A percentile compares a stretch with the other conserved stretches of the same genome.
These are phyloP conservation scores for Stylosanthes scabra DNA, from an alignment of 331 rosid genomes.

Conservation along the genomic window DNA sequence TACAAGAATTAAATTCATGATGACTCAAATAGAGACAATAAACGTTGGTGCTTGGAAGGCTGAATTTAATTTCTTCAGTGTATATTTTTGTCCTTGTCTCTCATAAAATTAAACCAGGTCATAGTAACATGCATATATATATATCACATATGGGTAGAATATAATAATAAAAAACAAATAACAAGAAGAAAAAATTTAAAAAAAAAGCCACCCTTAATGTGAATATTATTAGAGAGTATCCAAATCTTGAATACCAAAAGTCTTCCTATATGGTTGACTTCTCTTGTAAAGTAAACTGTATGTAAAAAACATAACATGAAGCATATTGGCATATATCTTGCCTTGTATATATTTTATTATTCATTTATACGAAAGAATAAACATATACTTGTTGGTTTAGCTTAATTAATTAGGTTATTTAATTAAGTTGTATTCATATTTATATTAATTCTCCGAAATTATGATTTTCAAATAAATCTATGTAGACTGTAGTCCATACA, in stretches of 20 bases:
- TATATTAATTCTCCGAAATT: too few species aligned
- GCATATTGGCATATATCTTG: neutral
- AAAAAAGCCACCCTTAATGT: neutral
- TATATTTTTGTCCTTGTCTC: slow-evolving; percentile 6
- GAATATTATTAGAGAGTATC: neutral
- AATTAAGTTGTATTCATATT: too few species aligned
- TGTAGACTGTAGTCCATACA: too few species aligned
- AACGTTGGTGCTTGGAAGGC: slow-evolving; percentile 25
- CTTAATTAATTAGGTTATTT: too few species aligned
- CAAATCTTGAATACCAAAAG: neutral
- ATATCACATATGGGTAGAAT: neutral
- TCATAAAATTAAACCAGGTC: neutral
- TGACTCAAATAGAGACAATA: slow-evolving; percentile 15
- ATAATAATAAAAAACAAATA: neutral
- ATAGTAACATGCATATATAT: neutral
- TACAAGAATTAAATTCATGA: slow-evolving; percentile 2
- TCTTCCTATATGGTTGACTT: slow-evolving; percentile 15
- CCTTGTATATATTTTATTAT: too few species aligned
- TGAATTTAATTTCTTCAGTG: slow-evolving; percentile 25
- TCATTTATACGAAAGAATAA: too few species aligned
- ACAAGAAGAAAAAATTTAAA: too few species aligned
- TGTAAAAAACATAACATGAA: neutral
- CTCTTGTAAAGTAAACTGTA: neutral
- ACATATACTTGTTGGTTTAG: too few species aligned
- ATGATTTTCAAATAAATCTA: too few species aligned